Evolutionary conservation across 768 basidiomycete species (phyloP).

Genomic region (Lepiota venenata): DNA sequence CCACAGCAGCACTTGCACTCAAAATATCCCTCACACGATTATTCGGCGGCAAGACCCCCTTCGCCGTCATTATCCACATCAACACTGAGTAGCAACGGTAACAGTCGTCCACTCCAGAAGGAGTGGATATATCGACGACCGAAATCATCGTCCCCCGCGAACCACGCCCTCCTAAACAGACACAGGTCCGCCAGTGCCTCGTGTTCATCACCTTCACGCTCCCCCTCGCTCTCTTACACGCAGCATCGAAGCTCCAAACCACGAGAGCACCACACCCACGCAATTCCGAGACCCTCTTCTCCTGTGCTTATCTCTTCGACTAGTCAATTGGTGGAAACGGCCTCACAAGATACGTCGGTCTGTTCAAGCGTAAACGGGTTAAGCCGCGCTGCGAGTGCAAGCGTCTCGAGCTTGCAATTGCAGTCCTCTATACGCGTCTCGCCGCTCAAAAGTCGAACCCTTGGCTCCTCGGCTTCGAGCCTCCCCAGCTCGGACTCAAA

Average conservation of each 20-base stretch:
- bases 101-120: constrained; percentile 1
- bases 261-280: background rate
- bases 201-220: constrained; percentile 9
- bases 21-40: constrained; percentile 3
- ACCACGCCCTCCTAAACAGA: background rate
- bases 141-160: constrained; percentile 6
- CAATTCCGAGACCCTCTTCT: constrained; percentile 8
- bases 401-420: constrained; percentile 9
- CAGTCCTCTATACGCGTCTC: constrained; percentile 10
- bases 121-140: constrained; percentile 11
- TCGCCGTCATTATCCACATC: constrained; percentile 18
- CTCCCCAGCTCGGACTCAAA: too few relatives aligned
- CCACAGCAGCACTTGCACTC: constrained; percentile 1
- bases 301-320: constrained; percentile 11
- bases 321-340: constrained; percentile 9
- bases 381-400: constrained; percentile 5
- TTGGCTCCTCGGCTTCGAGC: background rate
- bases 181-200: constrained; percentile 9
- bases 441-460: constrained; percentile 2
- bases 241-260: background rate
- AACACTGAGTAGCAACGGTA: constrained; percentile 5
- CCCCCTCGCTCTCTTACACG: constrained; percentile 10
- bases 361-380: constrained; percentile 2
- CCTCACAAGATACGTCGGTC: constrained; percentile 6
- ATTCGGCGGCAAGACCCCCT: constrained; percentile 17